Evolutionary conservation across 176 grass and related monocot genomes (phyloP), one percentile per base, ranked within the genome.

Genomic region (Bromus sterilis): DNA sequence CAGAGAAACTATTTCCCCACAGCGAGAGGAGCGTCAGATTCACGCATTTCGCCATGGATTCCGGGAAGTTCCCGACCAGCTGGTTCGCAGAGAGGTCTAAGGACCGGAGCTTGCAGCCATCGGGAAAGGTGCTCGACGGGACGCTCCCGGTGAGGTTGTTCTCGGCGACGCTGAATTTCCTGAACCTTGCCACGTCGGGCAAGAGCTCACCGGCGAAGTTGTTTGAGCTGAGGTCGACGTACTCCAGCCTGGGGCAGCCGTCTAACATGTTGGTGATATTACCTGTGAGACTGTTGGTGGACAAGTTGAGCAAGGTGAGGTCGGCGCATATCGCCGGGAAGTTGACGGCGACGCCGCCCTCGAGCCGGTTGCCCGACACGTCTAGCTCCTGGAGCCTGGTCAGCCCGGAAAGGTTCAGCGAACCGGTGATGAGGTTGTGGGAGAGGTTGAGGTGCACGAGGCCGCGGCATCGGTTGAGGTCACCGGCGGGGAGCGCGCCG

Each of bases 361-460:
- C 28, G 66, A 97, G 37, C 49, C 91, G 79, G 83, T 97, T 97
- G 43, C 49, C 26, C 4, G 89, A 89, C 42, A 89, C 70, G 70
- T 97, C 91, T 66, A 98, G 83, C 14, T 14, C 66, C 32, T 16
- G 85, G 16, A 98, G 80, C 9, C 56, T 73, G 10, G 78, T 78
- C 14, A 91, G 75, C 7, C 78, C 75, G 43, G 90, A 76, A 6
- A 98, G 29, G 75, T 91, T 67, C 2, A 98, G 40, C 4, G 29
- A 9, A 2, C 90, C 92, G 36, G 34, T 5, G 71, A 98, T 81
- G 75, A 77, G 63, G 81, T 98, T 98, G 74, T 81, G 86, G 8
- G 95, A 98, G 41, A 92, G 41, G 78, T 98, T 94, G 78, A 98
- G 95, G 85, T 87, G 56, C 34, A 43, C 60, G 80, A 98, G 95